phyloP scores from a whole-genome alignment of 768 basidiomycete genomes.

The Trametes sanguinea region DNA sequence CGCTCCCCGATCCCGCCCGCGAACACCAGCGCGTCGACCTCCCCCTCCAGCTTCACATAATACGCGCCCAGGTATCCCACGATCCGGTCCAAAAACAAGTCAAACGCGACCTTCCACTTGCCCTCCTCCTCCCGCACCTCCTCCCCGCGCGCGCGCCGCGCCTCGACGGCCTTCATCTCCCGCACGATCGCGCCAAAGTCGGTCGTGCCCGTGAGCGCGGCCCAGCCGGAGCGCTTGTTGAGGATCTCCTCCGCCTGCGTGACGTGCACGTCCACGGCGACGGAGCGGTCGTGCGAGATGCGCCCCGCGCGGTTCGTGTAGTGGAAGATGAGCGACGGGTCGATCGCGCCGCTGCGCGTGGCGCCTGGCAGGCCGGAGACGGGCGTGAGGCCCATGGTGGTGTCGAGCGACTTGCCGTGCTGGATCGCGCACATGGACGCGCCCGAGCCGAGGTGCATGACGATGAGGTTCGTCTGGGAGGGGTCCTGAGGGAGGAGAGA shows the following conservation, averaged over 20 bases:
- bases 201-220: constrained; percentile 75
- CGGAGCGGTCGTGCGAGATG: constrained; percentile 54
- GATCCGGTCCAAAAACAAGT: constrained; percentile 78
- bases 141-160: constrained; percentile 5
- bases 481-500: constrained; percentile 35
- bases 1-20: constrained; percentile 88
- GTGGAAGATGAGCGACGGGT: constrained; percentile 89
- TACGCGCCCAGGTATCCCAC: constrained; percentile 74
- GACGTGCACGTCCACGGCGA: constrained; percentile 51
- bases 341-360: constrained; percentile 80
- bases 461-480: constrained; percentile 66
- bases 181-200: constrained; percentile 73
- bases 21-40: constrained; percentile 81
- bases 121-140: constrained; percentile 33
- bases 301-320: constrained; percentile 47
- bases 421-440: constrained; percentile 80
- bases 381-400: constrained; percentile 91
- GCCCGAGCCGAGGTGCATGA: constrained; percentile 89
- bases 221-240: constrained; percentile 78
- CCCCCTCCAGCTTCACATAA: constrained; percentile 65
- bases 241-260: constrained; percentile 74
- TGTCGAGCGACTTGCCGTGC: constrained; percentile 75
- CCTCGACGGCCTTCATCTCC: constrained; percentile 18
- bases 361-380: constrained; percentile 88
- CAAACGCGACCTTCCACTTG: constrained; percentile 63